Evolutionary conservation across 140 eudicot genomes (phyloP).

Genomic region (Oenanthe javanica): DNA sequence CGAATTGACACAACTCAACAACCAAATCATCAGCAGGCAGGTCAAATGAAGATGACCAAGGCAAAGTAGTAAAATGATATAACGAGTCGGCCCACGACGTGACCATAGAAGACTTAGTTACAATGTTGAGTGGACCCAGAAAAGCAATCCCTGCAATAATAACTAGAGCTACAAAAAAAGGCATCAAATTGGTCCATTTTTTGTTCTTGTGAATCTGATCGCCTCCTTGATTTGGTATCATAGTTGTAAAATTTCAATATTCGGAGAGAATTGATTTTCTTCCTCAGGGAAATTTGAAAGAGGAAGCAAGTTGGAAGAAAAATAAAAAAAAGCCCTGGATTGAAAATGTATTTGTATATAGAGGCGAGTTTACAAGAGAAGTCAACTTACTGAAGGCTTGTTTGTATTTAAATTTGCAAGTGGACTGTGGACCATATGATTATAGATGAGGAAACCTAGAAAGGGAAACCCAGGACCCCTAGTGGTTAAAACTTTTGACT

Average conservation of each 20-base stretch:
- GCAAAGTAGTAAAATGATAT: conserved; percentile 42
- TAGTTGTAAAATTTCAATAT: background rate
- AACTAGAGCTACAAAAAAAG: conserved; percentile 55
- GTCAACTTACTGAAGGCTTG: background rate
- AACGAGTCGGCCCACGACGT: conserved; percentile 76
- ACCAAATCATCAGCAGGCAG: conserved; percentile 17
- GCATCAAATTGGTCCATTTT: conserved; percentile 58
- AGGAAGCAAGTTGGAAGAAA: background rate
- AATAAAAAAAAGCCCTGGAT: background rate
- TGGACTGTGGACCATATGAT: background rate
- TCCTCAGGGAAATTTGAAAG: background rate
- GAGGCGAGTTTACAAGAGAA: background rate
- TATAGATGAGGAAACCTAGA: background rate
- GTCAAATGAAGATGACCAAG: conserved; percentile 22
- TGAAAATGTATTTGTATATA: background rate
- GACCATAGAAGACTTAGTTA: conserved; percentile 44
- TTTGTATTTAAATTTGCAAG: background rate
- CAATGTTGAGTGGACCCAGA: conserved; percentile 65
- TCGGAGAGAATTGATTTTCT: background rate
- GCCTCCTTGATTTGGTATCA: background rate
- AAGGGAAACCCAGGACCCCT: background rate
- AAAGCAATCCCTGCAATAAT: conserved; percentile 73
- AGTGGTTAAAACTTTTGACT: background rate
- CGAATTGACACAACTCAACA: background rate
- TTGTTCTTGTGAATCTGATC: conserved; percentile 22